These are phyloP conservation scores for Phytophthora palmivora DNA, from an alignment of 352 stramenopile species.

Conservation along the genomic window DNA sequence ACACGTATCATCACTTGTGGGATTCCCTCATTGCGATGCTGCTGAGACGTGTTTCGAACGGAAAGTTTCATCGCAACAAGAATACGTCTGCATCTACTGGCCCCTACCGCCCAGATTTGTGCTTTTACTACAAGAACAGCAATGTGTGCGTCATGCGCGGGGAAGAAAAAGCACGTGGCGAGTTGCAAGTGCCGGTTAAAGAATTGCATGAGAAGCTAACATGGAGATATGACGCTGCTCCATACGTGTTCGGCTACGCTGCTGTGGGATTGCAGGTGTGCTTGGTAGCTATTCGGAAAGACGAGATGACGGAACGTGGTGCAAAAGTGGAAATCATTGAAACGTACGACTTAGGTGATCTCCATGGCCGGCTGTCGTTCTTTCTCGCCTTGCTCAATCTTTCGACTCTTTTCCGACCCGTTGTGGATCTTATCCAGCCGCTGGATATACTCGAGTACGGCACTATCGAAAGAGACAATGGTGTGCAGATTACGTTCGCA, in stretches of 20 bases:
- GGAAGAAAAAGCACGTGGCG: constrained; percentile 17
- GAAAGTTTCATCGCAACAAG: constrained; percentile 16
- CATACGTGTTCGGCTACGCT: constrained; percentile 41
- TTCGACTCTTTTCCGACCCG: constrained; percentile 31
- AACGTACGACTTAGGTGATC: constrained; percentile 28
- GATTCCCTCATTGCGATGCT: constrained; percentile 18
- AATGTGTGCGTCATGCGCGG: constrained; percentile 29
- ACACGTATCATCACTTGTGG: constrained; percentile 26
- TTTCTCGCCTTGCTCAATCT: constrained; percentile 40
- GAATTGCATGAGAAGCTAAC: constrained; percentile 33
- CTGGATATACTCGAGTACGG: constrained; percentile 12
- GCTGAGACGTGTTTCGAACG: constrained; percentile 12
- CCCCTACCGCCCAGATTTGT: constrained; percentile 19
- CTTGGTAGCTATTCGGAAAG: constrained; percentile 28
- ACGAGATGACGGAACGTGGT: constrained; percentile 13
- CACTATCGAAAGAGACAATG: constrained; percentile 9
- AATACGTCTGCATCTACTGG: constrained; percentile 16
- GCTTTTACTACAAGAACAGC: constrained; percentile 15
- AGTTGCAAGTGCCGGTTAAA: constrained; percentile 19
- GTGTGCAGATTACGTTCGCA: constrained; percentile 17
- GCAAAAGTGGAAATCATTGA: constrained; percentile 33
- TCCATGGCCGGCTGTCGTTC: constrained; percentile 24
- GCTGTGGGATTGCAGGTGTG: constrained; percentile 30
- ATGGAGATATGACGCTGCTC: constrained; percentile 37
- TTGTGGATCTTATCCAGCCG: constrained; percentile 12